Evolutionary conservation across 495 filamentous ascomycete genomes (phyloP).

Genomic region (Margaritispora aquatica): DNA sequence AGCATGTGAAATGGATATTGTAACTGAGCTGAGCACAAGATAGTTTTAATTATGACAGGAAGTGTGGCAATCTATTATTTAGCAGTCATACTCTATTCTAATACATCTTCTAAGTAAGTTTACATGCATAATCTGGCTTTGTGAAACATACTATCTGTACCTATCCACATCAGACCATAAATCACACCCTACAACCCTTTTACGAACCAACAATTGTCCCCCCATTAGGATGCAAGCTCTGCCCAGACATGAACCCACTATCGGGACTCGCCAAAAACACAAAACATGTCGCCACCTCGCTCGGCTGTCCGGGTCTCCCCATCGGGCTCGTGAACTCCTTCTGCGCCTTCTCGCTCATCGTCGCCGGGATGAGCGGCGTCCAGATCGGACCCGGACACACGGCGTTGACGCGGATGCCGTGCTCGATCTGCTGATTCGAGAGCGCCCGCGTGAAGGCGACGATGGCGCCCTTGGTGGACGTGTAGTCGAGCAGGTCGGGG

Average conservation of each 20-base stretch:
- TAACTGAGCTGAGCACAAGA: too few relatives aligned
- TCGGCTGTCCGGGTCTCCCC: slow-evolving; percentile 71
- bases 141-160: too few relatives aligned
- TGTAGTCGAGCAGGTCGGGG: slow-evolving; percentile 81
- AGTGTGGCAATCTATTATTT: too few relatives aligned
- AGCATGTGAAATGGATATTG: too few relatives aligned
- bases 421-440: slow-evolving; percentile 63
- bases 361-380: slow-evolving; percentile 77
- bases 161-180: not conserved
- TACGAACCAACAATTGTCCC: slow-evolving; percentile 29
- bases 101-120: too few relatives aligned
- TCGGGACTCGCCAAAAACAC: slow-evolving; percentile 78
- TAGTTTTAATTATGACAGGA: too few relatives aligned
- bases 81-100: too few relatives aligned
- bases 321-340: slow-evolving; percentile 74
- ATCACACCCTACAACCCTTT: not conserved
- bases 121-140: too few relatives aligned
- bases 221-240: slow-evolving; percentile 64
- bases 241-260: slow-evolving; percentile 58
- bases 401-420: slow-evolving; percentile 76
- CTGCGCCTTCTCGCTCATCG: slow-evolving; percentile 65
- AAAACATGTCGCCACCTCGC: slow-evolving; percentile 76
- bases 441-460: slow-evolving; percentile 74
- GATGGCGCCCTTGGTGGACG: slow-evolving; percentile 77
- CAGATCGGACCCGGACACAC: slow-evolving; percentile 79